These are phyloP conservation scores for Fragosphaeria purpurea DNA, from an alignment of 2,329 filamentous ascomycete genomes.

Conservation along the genomic window DNA sequence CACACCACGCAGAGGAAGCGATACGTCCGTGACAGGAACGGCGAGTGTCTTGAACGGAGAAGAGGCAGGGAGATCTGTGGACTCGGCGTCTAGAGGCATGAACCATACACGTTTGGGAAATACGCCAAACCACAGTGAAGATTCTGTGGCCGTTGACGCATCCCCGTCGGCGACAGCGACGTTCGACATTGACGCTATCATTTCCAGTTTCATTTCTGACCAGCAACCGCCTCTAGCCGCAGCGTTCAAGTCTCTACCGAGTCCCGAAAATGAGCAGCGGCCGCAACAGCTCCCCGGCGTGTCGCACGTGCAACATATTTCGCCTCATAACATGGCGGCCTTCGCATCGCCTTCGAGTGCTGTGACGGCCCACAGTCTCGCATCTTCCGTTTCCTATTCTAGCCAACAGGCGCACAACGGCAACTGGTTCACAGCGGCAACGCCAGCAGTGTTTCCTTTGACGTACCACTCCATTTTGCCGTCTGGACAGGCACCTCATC, in stretches of 20 bases:
- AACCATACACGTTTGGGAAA: too few relatives aligned
- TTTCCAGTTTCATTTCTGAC: slow-evolving; percentile 2
- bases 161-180: not conserved
- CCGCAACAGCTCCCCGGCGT: not conserved
- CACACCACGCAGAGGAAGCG: too few relatives aligned
- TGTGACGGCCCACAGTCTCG: not conserved
- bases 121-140: not conserved
- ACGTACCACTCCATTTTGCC: not conserved
- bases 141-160: not conserved
- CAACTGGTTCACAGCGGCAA: not conserved
- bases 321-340: not conserved
- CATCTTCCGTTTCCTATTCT: not conserved
- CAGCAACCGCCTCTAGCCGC: slow-evolving; percentile 1
- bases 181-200: slow-evolving; percentile 5
- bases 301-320: not conserved
- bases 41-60: too few relatives aligned
- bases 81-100: too few relatives aligned
- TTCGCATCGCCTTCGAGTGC: not conserved
- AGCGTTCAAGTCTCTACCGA: slow-evolving; percentile 1
- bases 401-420: not conserved
- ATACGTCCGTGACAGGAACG: too few relatives aligned
- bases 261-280: not conserved
- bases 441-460: not conserved
- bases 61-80: too few relatives aligned
- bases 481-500: too few relatives aligned